phyloP scores from a whole-genome alignment of 2,329 filamentous ascomycete species.

The Raffaelea ambrosiae region DNA sequence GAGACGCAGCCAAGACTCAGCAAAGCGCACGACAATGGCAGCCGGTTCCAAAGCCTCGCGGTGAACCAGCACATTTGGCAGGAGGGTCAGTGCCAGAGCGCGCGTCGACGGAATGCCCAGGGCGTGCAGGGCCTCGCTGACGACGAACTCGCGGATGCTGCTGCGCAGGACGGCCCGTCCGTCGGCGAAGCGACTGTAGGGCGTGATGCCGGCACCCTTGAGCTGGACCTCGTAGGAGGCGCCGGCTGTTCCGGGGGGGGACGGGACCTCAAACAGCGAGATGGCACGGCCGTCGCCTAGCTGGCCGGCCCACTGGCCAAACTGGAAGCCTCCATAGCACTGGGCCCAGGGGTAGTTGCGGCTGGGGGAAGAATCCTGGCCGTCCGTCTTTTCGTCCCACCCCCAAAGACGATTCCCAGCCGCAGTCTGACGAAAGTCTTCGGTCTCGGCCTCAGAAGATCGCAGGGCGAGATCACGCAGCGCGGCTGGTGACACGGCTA shows the following conservation, averaged over 20 bases:
- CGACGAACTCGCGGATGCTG: slow-evolving; percentile 89
- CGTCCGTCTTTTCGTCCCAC: slow-evolving; percentile 46
- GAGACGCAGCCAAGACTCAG: slow-evolving; percentile 82
- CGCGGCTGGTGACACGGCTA: slow-evolving; percentile 71
- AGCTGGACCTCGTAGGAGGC: slow-evolving; percentile 80
- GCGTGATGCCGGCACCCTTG: slow-evolving; percentile 88
- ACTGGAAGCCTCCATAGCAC: slow-evolving; percentile 81
- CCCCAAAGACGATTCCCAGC: slow-evolving; percentile 78
- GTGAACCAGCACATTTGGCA: slow-evolving; percentile 63
- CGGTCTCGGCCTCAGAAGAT: slow-evolving; percentile 56
- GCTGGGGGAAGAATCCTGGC: no score
- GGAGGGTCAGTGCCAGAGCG: slow-evolving; percentile 71
- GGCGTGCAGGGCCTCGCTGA: slow-evolving; percentile 81
- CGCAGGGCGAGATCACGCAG: slow-evolving; percentile 73
- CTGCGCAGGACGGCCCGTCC: slow-evolving; percentile 88
- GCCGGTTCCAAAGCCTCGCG: slow-evolving; percentile 81
- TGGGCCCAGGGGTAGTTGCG: slow-evolving; percentile 90
- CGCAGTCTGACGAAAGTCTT: slow-evolving; percentile 69
- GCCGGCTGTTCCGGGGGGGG: slow-evolving; percentile 55
- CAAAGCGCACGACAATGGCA: slow-evolving; percentile 87
- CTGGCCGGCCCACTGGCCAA: slow-evolving; percentile 90
- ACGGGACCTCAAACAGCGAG: slow-evolving; percentile 83
- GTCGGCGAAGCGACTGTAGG: slow-evolving; percentile 93
- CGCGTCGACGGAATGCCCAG: slow-evolving; percentile 79
- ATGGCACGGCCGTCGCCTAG: slow-evolving; percentile 92